Base-by-base conservation (phyloP, 257 asterid species). In the Capsicum chinense region DNA sequence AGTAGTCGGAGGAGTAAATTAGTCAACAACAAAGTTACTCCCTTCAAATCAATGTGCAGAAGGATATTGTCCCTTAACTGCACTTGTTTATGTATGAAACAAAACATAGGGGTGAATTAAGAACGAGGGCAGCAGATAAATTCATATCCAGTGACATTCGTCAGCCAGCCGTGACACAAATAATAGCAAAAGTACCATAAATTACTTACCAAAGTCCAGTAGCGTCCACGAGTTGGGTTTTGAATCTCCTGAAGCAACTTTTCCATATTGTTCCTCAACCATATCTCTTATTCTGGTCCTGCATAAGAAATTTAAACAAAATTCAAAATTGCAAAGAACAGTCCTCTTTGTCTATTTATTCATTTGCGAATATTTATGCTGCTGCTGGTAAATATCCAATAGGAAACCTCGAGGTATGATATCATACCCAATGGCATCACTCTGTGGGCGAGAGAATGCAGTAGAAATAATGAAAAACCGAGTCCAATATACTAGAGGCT, bases 401-500 rank as follows among this genome's bases (percentile, higher is more conserved):
- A 39, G 64, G 81, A 62, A 68, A 73, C 66, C 56, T 64, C 83
- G 54, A 82, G 68, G 13, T 62, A 33, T 71, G 42, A 79, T 56
- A 15, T 19, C 85, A 82, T 90, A 96, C 99, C 97, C 92, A 63
- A 95, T 90, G 82, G 98, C 99, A 85, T 92, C 98, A 59, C 92
- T 85, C 87, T 95, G 99, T 79, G 98, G 99, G 83, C 94, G 93
- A 60, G 99, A 97, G 90, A 93, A 95, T 59, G 98, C 98, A 17
- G 99, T 97, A 87, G 93, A 95, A 82, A 97, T 92, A 89, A 97
- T 92, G 88, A 97, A 97, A 90, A 95, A 93, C 60, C 94, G 93
- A 64, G 99, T 95, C 99, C 98, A 97, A 84, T 97, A 97, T 82
- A 97, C 99, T 21, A 97, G 90, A 87, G 99, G 98, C 88, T 95